A percentile compares a stretch with the other conserved stretches of the same genome.
These are phyloP conservation scores for Pseudocercospora eumusae DNA, from an alignment of 2,329 filamentous ascomycete genomes.

Conservation along the genomic window DNA sequence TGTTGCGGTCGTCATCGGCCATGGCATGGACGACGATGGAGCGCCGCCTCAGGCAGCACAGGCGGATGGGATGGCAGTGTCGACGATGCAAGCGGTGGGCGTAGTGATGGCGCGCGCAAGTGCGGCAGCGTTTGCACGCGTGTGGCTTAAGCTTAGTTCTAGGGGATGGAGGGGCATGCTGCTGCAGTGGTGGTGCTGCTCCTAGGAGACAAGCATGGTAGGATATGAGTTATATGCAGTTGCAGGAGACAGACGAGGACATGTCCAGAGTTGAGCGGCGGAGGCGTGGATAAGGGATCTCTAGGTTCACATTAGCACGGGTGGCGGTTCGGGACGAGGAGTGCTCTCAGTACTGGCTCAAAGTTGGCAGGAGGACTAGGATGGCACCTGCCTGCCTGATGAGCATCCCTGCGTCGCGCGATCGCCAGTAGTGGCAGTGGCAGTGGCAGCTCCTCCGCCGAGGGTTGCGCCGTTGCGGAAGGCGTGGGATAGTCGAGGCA, in stretches of 20 bases:
- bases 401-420: slow-evolving; percentile 20
- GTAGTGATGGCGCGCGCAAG: slow-evolving; percentile 18
- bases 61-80: slow-evolving; percentile 4
- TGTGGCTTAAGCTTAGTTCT: slow-evolving; percentile 35
- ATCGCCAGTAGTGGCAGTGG: slow-evolving; percentile 3
- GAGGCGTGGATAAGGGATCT: slow-evolving; percentile 21
- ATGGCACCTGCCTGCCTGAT: slow-evolving; percentile 14
- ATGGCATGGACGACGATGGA: slow-evolving; percentile 29
- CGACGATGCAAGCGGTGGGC: slow-evolving; percentile 1
- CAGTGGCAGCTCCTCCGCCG: neutral
- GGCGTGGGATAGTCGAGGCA: slow-evolving; percentile 17
- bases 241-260: slow-evolving; percentile 18
- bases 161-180: too few species aligned
- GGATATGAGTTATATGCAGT: slow-evolving; percentile 23
- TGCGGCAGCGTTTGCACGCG: slow-evolving; percentile 28
- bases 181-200: slow-evolving; percentile 4
- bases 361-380: slow-evolving; percentile 9
- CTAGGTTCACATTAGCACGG: slow-evolving; percentile 20
- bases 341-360: too few species aligned
- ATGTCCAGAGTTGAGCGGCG: slow-evolving; percentile 19
- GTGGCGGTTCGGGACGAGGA: slow-evolving; percentile 10
- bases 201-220: slow-evolving; percentile 9
- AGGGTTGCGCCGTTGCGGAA: slow-evolving; percentile 7
- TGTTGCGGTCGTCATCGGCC: slow-evolving; percentile 37
- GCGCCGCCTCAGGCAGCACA: slow-evolving; percentile 14